Evolutionary conservation across 768 basidiomycete species (phyloP).

Genomic region (Tephrocybe sp.): DNA sequence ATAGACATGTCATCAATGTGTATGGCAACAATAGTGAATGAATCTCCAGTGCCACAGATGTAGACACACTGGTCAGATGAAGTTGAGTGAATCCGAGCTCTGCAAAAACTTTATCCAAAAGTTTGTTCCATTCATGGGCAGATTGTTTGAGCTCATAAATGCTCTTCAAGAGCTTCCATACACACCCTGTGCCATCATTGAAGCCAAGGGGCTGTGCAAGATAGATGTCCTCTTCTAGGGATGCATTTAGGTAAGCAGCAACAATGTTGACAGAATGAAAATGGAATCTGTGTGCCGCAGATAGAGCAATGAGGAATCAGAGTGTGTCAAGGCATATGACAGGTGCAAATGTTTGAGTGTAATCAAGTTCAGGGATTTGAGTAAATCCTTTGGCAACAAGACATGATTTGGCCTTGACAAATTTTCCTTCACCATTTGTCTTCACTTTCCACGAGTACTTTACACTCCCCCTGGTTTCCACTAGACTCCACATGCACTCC

Average conservation of each 20-base stretch:
- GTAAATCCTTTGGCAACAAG: too few species aligned
- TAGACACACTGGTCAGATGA: constrained; percentile 21
- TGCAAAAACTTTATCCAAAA: constrained; percentile 18
- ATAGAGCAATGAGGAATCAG: constrained; percentile 30
- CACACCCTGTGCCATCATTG: too few species aligned
- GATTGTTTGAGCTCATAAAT: too few species aligned
- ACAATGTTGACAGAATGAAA: too few species aligned
- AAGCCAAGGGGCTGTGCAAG: constrained; percentile 38
- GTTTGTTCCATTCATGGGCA: constrained; percentile 27
- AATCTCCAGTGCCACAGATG: constrained; percentile 12
- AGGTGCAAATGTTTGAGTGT: too few species aligned
- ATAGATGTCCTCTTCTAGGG: constrained; percentile 33
- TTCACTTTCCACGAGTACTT: too few species aligned
- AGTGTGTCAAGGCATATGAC: constrained; percentile 30
- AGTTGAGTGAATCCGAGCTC: constrained; percentile 18
- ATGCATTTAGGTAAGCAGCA: too few species aligned
- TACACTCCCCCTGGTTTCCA: too few species aligned
- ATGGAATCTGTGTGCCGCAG: constrained; percentile 29
- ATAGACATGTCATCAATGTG: constrained; percentile 37
- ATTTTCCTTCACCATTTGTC: too few species aligned
- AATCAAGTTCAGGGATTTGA: constrained; percentile 14
- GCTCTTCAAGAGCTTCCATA: too few species aligned
- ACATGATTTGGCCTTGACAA: too few species aligned
- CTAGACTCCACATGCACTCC: too few species aligned
- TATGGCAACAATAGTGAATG: constrained; percentile 19